Evolutionary conservation across 768 basidiomycete species (phyloP).

Genomic region (Pleurotus citrinopileatus): DNA sequence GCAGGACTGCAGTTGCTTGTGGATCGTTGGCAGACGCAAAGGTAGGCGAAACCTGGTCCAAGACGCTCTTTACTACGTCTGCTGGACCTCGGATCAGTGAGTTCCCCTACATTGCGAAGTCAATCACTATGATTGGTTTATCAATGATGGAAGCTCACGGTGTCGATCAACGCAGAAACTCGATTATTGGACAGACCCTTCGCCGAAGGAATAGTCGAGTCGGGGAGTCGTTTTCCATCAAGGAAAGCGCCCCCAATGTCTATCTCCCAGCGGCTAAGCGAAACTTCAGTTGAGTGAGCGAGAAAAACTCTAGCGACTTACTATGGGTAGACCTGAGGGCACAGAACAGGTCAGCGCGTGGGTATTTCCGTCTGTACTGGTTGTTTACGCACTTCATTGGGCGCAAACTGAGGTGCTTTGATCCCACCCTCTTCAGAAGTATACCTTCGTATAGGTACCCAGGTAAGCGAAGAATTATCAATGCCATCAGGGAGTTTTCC

Average conservation of each 20-base stretch:
- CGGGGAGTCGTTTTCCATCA: constrained; percentile 51
- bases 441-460: constrained; percentile 67
- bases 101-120: no score
- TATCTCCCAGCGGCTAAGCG: constrained; percentile 57
- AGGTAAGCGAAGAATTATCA: constrained; percentile 54
- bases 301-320: constrained; percentile 15
- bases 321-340: constrained; percentile 34
- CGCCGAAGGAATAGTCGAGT: constrained; percentile 48
- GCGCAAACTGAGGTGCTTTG: constrained; percentile 47
- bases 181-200: constrained; percentile 27
- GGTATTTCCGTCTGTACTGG: no score
- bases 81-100: constrained; percentile 68
- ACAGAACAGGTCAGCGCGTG: constrained; percentile 17
- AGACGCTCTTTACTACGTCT: constrained; percentile 57
- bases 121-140: no score
- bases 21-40: constrained; percentile 22
- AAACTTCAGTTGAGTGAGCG: neutral
- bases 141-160: constrained; percentile 40
- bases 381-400: constrained; percentile 61
- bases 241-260: constrained; percentile 64
- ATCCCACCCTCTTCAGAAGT: constrained; percentile 51
- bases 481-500: constrained; percentile 59
- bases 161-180: constrained; percentile 64
- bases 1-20: constrained; percentile 29
- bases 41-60: constrained; percentile 32